Evolutionary conservation across 257 asterid species (phyloP), one percentile per base, ranked within the genome.

Genomic region (Solanum chmielewskii): DNA sequence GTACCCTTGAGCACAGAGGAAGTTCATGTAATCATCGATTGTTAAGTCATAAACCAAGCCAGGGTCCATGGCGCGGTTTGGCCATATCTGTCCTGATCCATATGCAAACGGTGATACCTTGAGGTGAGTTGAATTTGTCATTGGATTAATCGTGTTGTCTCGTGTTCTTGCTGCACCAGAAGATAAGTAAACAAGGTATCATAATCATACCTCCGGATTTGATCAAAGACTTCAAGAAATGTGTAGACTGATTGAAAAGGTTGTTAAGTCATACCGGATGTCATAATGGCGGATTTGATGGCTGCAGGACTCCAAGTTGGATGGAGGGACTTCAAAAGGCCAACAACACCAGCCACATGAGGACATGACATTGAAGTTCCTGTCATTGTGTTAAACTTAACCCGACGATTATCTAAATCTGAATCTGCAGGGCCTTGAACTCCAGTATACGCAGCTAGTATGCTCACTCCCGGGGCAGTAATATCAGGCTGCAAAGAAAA

Each of bases 331-430:
- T 94, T 95, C 89, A 97, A 89, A 69, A 97, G 96, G 85, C 98
- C 98, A 11, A 90, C 99, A 13, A 97, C 87, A 9, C 99, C 99
- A 59, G 99, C 90, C 56, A 97, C 88, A 85, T 95, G 98, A 86
- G 99, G 99, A 89, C 99, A 97, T 0, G 98, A 94, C 99, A 97
- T 95, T 75, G 99, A 97, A 78, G 99, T 97, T 14, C 99, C 99
- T 0, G 99, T 95, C 8, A 91, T 93, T 5, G 93, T 89, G 56
- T 94, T 95, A 89, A 92, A 97, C 59, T 66, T 87, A 71, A 92
- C 91, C 1, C 94, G 92, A 1, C 98, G 91, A 11, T 89, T 85
- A 87, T 94, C 98, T 83, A 90, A 93, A 45, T 84, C 92, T 89
- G 87, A 90, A 77, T 91, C 90, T 20, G 97, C 89, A 21, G 99